Conservation (phyloP, 169 alveolate species). For the Cryptosporidium baileyi region DNA sequence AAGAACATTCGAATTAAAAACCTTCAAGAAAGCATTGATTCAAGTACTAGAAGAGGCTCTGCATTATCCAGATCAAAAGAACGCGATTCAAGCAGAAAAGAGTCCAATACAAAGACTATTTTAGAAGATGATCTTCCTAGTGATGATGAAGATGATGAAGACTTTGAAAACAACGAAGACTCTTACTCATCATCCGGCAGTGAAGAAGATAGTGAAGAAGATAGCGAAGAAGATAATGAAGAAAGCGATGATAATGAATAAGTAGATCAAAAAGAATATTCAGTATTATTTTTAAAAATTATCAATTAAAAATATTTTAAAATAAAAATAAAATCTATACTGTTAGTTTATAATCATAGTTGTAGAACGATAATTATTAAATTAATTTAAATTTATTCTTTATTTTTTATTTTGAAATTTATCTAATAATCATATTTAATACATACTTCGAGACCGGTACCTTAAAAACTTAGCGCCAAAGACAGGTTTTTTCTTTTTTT, state of each 20-base stretch:
- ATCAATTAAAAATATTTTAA: too few relatives aligned
- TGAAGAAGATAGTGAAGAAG: conserved; percentile 85
- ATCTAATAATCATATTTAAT: not conserved
- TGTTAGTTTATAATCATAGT: too few relatives aligned
- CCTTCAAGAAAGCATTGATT: conserved; percentile 75
- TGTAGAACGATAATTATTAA: too few relatives aligned
- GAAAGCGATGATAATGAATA: too few relatives aligned
- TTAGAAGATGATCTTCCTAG: conserved; percentile 79
- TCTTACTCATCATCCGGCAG: conserved; percentile 77
- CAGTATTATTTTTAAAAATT: too few relatives aligned
- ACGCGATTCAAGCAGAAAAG: conserved; percentile 72
- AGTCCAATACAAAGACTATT: conserved; percentile 78
- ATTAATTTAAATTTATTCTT: too few relatives aligned
- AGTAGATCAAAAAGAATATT: too few relatives aligned
- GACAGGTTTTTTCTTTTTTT: conserved; percentile 12
- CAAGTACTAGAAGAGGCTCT: conserved; percentile 46
- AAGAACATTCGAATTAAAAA: conserved; percentile 83
- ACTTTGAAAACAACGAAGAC: conserved; percentile 76
- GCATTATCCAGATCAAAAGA: conserved; percentile 73
- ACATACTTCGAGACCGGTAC: too few relatives aligned
- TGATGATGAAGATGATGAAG: conserved; percentile 78
- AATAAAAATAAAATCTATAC: too few relatives aligned
- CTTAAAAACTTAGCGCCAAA: conserved; percentile 45
- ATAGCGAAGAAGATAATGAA: conserved; percentile 84
- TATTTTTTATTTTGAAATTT: too few relatives aligned